Percentiles rank a stretch among this genome's conserved stretches.
These are phyloP conservation scores for Leersia perrieri DNA, from an alignment of 176 grass and related monocot genomes.

Conservation along the genomic window DNA sequence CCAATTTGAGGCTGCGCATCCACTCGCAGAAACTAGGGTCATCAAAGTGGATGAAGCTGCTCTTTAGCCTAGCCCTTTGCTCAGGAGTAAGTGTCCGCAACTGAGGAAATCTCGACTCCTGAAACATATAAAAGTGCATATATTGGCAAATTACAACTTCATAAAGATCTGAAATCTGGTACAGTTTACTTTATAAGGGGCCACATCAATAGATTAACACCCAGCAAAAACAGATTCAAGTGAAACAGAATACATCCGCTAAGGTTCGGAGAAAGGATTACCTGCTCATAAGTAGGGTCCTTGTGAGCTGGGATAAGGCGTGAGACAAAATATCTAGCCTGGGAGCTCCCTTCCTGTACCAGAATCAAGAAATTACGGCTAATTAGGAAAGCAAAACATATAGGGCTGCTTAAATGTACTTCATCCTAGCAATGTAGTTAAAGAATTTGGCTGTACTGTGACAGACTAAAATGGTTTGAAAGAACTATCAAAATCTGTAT, in stretches of 20 bases:
- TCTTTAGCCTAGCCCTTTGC: slow-evolving; percentile 73
- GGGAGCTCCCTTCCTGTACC: slow-evolving; percentile 88
- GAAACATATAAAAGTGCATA: slow-evolving; percentile 30
- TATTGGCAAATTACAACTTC: slow-evolving; percentile 18
- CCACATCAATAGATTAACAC: background rate
- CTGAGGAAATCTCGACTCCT: slow-evolving; percentile 95
- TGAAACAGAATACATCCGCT: slow-evolving; percentile 1
- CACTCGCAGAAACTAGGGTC: slow-evolving; percentile 96
- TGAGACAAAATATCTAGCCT: slow-evolving; percentile 94
- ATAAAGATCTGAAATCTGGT: background rate
- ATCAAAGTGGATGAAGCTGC: slow-evolving; percentile 92
- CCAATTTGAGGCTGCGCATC: slow-evolving; percentile 97
- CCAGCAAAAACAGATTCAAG: background rate
- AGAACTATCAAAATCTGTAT: background rate
- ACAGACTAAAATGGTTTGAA: background rate
- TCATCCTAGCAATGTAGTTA: slow-evolving; percentile 9
- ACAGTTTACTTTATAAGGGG: background rate
- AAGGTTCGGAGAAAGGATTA: slow-evolving; percentile 23
- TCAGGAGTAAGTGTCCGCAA: slow-evolving; percentile 60
- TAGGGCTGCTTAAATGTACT: background rate
- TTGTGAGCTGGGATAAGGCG: slow-evolving; percentile 99
- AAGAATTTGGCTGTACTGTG: background rate
- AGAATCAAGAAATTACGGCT: background rate
- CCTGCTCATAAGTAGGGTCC: slow-evolving; percentile 99
- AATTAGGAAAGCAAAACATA: slow-evolving; percentile 33